Evolutionary conservation across 73 alveolate genomes (phyloP).

Genomic region (Loxodes magnus): DNA sequence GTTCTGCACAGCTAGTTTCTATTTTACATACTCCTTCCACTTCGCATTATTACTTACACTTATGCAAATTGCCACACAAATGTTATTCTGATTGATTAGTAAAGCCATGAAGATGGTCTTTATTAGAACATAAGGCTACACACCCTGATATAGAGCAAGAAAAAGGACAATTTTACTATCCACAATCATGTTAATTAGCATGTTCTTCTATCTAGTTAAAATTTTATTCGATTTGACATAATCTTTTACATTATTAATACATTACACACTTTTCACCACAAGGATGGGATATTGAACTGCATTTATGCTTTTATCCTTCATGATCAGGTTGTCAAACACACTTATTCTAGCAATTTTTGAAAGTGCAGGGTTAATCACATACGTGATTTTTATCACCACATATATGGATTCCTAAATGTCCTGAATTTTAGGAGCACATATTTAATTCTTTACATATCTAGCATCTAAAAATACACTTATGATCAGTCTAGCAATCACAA

Average conservation of each 20-base stretch:
- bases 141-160: neutral
- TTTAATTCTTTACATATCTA: neutral
- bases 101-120: conserved; percentile 3
- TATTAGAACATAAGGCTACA: neutral
- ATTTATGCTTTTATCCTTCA: neutral
- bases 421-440: neutral
- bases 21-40: no score
- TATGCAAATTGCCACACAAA: neutral
- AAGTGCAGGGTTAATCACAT: neutral
- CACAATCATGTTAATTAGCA: conserved; percentile 3
- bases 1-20: no score
- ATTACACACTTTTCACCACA: neutral
- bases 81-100: no score
- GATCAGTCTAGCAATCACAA: neutral
- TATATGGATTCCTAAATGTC: neutral
- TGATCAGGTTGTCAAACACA: neutral
- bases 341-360: neutral
- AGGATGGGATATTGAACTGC: neutral
- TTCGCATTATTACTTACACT: neutral
- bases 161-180: neutral
- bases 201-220: no score
- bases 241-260: neutral
- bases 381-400: neutral
- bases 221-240: neutral
- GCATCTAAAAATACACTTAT: neutral